Conservation (phyloP, 805 yeast species). For the Martiniozyma abietophila region DNA sequence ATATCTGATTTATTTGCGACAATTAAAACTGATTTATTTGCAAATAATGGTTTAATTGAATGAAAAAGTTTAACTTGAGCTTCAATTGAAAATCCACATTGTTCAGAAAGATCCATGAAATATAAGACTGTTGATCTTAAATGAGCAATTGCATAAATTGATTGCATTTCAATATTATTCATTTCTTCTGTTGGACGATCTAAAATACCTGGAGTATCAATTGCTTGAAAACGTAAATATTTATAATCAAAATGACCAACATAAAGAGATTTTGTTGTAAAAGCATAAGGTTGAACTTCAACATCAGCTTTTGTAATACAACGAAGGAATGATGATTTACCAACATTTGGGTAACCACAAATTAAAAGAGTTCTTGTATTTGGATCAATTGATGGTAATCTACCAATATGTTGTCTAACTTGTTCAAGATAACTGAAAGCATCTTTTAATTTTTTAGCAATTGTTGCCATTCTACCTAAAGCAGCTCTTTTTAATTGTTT, state of each 20-base stretch:
- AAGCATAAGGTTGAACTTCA: constrained; percentile 98
- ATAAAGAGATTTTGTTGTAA: constrained; percentile 93
- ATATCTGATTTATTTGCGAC: constrained; percentile 95
- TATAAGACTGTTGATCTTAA: constrained; percentile 92
- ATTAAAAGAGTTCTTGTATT: constrained; percentile 94
- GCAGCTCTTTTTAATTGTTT: constrained; percentile 98
- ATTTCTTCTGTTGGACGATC: constrained; percentile 99
- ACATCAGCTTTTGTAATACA: constrained; percentile 97
- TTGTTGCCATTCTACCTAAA: constrained; percentile 98
- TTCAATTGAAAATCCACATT: constrained; percentile 96
- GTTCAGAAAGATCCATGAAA: constrained; percentile 98
- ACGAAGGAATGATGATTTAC: constrained; percentile 90
- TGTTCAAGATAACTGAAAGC: constrained; percentile 91
- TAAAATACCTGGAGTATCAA: constrained; percentile 97
- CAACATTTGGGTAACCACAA: constrained; percentile 99
- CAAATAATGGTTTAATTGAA: constrained; percentile 93
- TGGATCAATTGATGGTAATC: constrained; percentile 97
- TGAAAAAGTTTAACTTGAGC: constrained; percentile 96
- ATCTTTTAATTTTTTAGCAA: constrained; percentile 89
- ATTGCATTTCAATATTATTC: constrained; percentile 99
- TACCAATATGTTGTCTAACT: constrained; percentile 98
- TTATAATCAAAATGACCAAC: constrained; percentile 99
- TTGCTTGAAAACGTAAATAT: constrained; percentile 95
- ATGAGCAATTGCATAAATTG: constrained; percentile 97
- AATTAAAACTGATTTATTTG: constrained; percentile 92